Evolutionary conservation across 257 asterid species (phyloP).

Genomic region (Mentha longifolia): DNA sequence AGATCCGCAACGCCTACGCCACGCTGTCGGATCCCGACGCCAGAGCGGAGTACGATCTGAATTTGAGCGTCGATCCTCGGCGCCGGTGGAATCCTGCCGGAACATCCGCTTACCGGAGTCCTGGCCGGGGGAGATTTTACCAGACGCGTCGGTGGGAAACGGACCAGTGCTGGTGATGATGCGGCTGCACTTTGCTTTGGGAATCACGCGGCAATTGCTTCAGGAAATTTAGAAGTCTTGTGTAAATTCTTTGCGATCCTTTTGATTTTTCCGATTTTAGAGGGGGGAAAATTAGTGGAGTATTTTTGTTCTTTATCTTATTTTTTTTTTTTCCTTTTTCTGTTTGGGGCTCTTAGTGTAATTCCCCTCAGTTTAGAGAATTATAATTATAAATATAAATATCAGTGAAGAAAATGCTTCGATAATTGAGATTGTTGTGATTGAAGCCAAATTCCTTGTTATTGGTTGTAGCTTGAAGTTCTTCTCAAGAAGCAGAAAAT

Average conservation of each 20-base stretch:
- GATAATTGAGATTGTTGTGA: slow-evolving; percentile 10
- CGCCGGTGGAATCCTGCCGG: slow-evolving; percentile 32
- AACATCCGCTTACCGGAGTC: slow-evolving; percentile 33
- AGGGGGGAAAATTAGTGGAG: slow-evolving; percentile 18
- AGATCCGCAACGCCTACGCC: slow-evolving; percentile 74
- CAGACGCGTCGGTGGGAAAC: slow-evolving; percentile 90
- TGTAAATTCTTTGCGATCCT: slow-evolving; percentile 32
- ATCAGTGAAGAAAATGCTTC: slow-evolving; percentile 7
- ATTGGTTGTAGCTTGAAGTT: background rate
- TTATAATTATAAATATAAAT: background rate
- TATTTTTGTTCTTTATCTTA: background rate
- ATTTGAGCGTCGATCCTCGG: slow-evolving; percentile 39
- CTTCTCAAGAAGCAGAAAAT: background rate
- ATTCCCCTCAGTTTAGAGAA: background rate
- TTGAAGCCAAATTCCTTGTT: slow-evolving; percentile 26
- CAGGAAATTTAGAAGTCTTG: background rate
- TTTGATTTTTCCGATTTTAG: slow-evolving; percentile 19
- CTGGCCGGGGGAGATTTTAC: slow-evolving; percentile 50
- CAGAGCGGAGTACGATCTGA: slow-evolving; percentile 64
- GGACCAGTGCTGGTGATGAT: slow-evolving; percentile 92
- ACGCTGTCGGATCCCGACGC: slow-evolving; percentile 85
- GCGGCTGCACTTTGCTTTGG: background rate
- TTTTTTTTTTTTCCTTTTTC: background rate
- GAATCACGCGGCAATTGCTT: slow-evolving; percentile 20
- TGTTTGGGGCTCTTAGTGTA: background rate